These are phyloP conservation scores for Cubamyces sp. DNA, from an alignment of 768 basidiomycete species.

Conservation along the genomic window DNA sequence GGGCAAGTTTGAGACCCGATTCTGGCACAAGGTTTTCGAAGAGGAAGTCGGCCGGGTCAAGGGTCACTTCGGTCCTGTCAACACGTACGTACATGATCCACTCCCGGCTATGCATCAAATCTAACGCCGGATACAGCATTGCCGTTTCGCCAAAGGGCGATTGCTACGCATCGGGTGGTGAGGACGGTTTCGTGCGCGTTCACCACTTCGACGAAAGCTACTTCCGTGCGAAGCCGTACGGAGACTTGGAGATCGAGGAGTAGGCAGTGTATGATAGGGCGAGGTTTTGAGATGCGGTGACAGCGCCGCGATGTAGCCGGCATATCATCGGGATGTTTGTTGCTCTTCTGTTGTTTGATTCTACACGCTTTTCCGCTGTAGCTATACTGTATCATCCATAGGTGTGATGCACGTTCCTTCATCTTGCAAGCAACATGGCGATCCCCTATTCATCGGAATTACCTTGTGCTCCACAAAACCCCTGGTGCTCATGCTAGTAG, in stretches of 20 bases:
- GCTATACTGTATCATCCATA: slow-evolving; percentile 21
- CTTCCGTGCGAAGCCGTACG: slow-evolving; percentile 90
- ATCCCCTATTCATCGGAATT: no score
- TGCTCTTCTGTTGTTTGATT: slow-evolving; percentile 14
- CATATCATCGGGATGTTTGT: slow-evolving; percentile 11
- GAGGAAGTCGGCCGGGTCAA: slow-evolving; percentile 97
- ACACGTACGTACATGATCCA: slow-evolving; percentile 70
- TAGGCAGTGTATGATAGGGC: slow-evolving; percentile 31
- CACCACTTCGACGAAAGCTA: slow-evolving; percentile 96
- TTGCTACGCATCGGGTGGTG: slow-evolving; percentile 91
- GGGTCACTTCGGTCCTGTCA: slow-evolving; percentile 96
- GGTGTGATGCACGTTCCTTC: slow-evolving; percentile 20
- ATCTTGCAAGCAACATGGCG: not conserved
- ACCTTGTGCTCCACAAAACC: not conserved
- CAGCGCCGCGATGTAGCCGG: slow-evolving; percentile 12
- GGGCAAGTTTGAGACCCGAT: slow-evolving; percentile 97
- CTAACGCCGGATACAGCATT: slow-evolving; percentile 55
- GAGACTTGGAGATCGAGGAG: slow-evolving; percentile 79
- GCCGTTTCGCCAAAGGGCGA: slow-evolving; percentile 91
- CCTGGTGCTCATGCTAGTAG: not conserved
- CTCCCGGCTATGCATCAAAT: slow-evolving; percentile 12
- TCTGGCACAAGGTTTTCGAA: slow-evolving; percentile 97
- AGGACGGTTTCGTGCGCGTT: slow-evolving; percentile 93
- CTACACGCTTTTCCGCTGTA: slow-evolving; percentile 17
- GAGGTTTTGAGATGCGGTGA: not conserved